These are phyloP conservation scores for Ogataea neopini DNA, from an alignment of 805 yeast species.

Conservation along the genomic window DNA sequence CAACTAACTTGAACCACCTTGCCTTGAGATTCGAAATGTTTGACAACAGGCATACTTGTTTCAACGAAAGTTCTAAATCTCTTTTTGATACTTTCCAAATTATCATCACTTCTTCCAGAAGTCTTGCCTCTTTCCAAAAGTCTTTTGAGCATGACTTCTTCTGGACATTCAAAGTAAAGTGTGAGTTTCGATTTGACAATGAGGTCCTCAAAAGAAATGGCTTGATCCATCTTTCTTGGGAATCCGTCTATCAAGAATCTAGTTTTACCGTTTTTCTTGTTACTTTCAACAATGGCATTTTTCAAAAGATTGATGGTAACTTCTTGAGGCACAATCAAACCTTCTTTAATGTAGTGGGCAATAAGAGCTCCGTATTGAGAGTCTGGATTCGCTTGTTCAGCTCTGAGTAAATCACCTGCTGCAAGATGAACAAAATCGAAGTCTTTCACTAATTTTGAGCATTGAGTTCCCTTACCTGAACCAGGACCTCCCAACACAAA, in stretches of 20 bases:
- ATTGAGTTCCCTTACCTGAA: conserved; percentile 97
- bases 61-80: conserved; percentile 84
- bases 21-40: conserved; percentile 69
- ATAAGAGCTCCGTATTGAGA: conserved; percentile 85
- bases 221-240: conserved; percentile 99
- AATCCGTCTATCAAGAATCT: conserved; percentile 91
- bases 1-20: conserved; percentile 80
- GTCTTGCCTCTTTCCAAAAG: conserved; percentile 90
- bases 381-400: conserved; percentile 82
- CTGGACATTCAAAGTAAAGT: conserved; percentile 80
- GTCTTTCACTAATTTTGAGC: conserved; percentile 79
- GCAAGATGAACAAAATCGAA: conserved; percentile 83
- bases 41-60: conserved; percentile 92
- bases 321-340: conserved; percentile 90
- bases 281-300: conserved; percentile 68
- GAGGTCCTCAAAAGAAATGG: conserved; percentile 82
- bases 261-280: conserved; percentile 45
- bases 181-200: conserved; percentile 70
- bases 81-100: conserved; percentile 85
- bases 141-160: conserved; percentile 78
- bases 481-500: conserved; percentile 98
- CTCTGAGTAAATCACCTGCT: conserved; percentile 96
- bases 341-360: conserved; percentile 81
- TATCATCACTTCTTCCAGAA: conserved; percentile 92
- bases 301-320: conserved; percentile 82